phyloP scores from a whole-genome alignment of 768 basidiomycete genomes.

The Hirschioporus abietinus region DNA sequence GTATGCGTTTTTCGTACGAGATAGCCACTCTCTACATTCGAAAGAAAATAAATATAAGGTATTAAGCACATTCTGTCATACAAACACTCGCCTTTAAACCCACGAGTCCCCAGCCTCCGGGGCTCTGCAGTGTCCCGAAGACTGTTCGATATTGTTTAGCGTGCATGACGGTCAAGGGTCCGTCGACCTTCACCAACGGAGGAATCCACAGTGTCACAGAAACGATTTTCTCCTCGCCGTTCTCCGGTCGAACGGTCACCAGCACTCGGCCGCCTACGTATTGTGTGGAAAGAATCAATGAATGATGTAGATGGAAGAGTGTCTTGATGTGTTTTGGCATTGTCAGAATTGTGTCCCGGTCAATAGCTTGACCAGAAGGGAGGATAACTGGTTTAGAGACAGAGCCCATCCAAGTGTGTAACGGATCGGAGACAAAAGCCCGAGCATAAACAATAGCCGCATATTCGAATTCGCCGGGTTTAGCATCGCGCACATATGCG shows the following conservation, averaged over 20 bases:
- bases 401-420: conserved; percentile 18
- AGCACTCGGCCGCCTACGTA: conserved; percentile 12
- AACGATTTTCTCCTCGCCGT: conserved; percentile 12
- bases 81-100: conserved; percentile 12
- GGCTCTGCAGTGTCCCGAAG: background rate
- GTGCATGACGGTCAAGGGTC: conserved; percentile 10
- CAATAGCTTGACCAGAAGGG: background rate
- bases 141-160: conserved; percentile 11
- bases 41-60: background rate
- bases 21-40: background rate
- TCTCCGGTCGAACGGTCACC: conserved; percentile 11
- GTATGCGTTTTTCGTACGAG: conserved; percentile 10
- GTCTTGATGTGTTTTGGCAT: background rate
- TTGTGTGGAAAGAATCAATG: conserved; percentile 10
- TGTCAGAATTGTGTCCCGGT: background rate
- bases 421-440: conserved; percentile 17
- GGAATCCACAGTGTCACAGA: conserved; percentile 18
- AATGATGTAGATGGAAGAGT: conserved; percentile 9
- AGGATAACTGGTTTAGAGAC: conserved; percentile 3
- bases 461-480: conserved; percentile 7
- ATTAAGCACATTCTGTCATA: background rate
- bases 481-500: background rate
- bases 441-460: conserved; percentile 13
- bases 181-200: conserved; percentile 13
- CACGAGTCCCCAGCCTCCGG: conserved; percentile 13